Conservation (phyloP, 1,139 yeast species). For the Taiozyma sp. region DNA sequence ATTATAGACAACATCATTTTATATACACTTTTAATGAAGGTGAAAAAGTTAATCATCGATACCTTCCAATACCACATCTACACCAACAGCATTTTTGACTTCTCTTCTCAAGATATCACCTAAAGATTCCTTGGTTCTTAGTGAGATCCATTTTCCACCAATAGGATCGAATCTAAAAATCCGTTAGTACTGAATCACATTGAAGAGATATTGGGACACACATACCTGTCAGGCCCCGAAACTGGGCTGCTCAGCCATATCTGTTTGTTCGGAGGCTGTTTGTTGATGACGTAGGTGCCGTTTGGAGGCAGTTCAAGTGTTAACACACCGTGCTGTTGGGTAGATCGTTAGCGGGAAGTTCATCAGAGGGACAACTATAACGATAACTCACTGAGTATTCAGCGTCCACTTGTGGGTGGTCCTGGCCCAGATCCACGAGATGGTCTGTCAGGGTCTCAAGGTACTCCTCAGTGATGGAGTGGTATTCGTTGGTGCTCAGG, state of each 20-base stretch:
- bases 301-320: conserved; percentile 57
- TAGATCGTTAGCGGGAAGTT: neutral
- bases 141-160: conserved; percentile 50
- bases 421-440: conserved; percentile 54
- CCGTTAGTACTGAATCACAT: neutral
- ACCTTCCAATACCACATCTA: conserved; percentile 20
- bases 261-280: conserved; percentile 88
- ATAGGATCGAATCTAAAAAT: conserved; percentile 45
- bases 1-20: neutral
- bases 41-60: conserved; percentile 7
- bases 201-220: neutral
- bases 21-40: neutral
- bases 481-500: conserved; percentile 46
- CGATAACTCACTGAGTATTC: conserved; percentile 35
- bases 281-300: conserved; percentile 81
- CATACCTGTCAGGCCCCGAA: conserved; percentile 64
- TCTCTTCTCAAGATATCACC: conserved; percentile 44
- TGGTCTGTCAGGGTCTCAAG: conserved; percentile 57
- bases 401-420: conserved; percentile 56
- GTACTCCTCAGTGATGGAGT: conserved; percentile 49
- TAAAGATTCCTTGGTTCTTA: conserved; percentile 45
- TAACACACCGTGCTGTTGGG: conserved; percentile 62
- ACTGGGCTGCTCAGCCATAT: conserved; percentile 85
- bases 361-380: neutral
- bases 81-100: conserved; percentile 33